These are phyloP conservation scores for Trichoderma parareesei DNA, from an alignment of 495 filamentous ascomycete genomes.

Conservation along the genomic window DNA sequence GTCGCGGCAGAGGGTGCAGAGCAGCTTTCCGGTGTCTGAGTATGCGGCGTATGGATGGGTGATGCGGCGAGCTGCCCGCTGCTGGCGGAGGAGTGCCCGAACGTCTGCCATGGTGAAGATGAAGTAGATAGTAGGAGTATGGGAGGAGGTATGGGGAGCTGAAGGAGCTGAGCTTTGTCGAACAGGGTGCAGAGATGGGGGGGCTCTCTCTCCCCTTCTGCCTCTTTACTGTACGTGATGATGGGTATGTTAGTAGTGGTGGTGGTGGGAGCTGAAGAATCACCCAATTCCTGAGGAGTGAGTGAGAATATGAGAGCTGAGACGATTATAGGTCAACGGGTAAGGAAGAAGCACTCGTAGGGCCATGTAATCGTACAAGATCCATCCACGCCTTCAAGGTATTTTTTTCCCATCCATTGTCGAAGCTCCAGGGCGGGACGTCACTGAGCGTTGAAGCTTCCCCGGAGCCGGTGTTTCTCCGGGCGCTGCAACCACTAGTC, in stretches of 20 bases:
- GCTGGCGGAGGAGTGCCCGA: constrained; percentile 70
- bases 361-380: no score
- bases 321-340: no score
- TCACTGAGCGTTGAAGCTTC: background rate
- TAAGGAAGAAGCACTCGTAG: no score
- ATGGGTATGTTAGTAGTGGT: no score
- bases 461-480: background rate
- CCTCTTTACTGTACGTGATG: no score
- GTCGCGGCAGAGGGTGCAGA: constrained; percentile 51
- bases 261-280: no score
- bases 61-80: constrained; percentile 69
- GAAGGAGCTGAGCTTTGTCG: background rate
- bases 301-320: background rate
- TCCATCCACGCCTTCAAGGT: no score
- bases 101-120: constrained; percentile 64
- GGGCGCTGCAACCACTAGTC: background rate
- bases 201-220: no score
- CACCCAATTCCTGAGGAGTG: no score
- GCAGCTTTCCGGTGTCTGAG: constrained; percentile 49
- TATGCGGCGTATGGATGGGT: constrained; percentile 57
- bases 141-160: background rate
- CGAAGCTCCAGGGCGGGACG: background rate
- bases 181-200: no score
- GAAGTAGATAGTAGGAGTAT: background rate
- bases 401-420: background rate